phyloP scores from a whole-genome alignment of 441 rosid genomes.

The Populus tomentosa region DNA sequence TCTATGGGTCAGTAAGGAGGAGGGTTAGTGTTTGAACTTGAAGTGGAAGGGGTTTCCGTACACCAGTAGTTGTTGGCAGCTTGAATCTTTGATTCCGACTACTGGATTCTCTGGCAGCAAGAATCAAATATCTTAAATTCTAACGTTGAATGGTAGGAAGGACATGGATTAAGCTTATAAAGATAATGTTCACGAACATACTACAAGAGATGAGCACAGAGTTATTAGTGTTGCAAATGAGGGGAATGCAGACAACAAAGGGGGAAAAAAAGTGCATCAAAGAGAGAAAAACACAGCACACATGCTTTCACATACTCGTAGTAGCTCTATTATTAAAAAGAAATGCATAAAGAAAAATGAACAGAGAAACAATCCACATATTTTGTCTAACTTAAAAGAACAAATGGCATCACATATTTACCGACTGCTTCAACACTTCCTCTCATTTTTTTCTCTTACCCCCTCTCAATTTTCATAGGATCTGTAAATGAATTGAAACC shows the following conservation, averaged over 20 bases:
- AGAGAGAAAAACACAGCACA: not conserved
- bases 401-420: not conserved
- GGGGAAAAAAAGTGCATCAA: not conserved
- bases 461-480: not conserved
- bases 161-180: not conserved
- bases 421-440: not conserved
- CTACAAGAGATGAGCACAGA: not conserved
- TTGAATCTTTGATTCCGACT: not conserved
- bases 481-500: not conserved
- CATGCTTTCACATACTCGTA: not conserved
- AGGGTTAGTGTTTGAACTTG: not conserved
- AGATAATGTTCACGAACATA: not conserved
- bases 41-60: not conserved
- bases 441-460: not conserved
- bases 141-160: not conserved
- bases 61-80: not conserved
- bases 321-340: not conserved
- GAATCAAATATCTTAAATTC: not conserved
- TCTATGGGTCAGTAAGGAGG: not conserved
- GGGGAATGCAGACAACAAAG: not conserved
- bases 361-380: not conserved
- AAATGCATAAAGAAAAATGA: not conserved
- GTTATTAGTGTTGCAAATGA: not conserved
- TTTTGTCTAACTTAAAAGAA: not conserved
- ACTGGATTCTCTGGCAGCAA: not conserved